Base-by-base conservation (phyloP, 2,329 filamentous ascomycete genomes). In the Cordyceps cateniannulata region DNA sequence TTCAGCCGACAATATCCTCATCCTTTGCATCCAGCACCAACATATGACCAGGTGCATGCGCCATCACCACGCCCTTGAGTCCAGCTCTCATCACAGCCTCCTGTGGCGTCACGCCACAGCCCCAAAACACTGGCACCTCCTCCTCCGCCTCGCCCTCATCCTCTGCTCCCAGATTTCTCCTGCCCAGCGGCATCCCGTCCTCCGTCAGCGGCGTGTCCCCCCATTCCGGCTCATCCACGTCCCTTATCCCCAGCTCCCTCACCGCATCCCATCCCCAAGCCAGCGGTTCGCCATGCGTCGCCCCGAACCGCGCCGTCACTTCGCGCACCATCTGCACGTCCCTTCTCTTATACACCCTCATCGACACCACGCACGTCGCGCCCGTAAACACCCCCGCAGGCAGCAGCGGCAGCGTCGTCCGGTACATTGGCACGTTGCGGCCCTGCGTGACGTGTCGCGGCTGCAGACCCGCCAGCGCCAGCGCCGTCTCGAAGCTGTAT, bases 21-120 rank as follows among this genome's bases (percentile, higher is more conserved):
- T 79, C 76, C 24, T 66, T 72, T 52, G 75, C 72, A 69, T 88
- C 85, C 57, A 86, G 69, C 1, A 86, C 71, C 47, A 87, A 67
- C 85, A 88, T 88, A 68, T 85, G 77, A 0, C 84, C 84, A 1
- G 84, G 85, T 20, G 80, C 79, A 72, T 88, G 85, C 1, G 79
- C 81, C 75, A 89, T 84, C 1, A 87, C 76, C 1, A 76, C 74
- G 0, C 85, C 85, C 51, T 81, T 66, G 50, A 86, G 66, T 8
- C 69, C 72, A 5, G 83, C 82, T 61, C 74, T 76, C 77, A 85
- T 80, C 1, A 88, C 82, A 16, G 84, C 85, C 67, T 86, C 81
- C 67, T 88, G 85, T 1, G 86, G 85, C 42, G 85, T 88, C 12
- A 88, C 85, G 38, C 85, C 85, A 67, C 85, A 88, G 0, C 83